A percentile compares a stretch with the other conserved stretches of the same genome.
These are phyloP conservation scores for Phlyctochytrium planicorne DNA, from an alignment of 192 early-diverging fungal genomes.

Conservation along the genomic window DNA sequence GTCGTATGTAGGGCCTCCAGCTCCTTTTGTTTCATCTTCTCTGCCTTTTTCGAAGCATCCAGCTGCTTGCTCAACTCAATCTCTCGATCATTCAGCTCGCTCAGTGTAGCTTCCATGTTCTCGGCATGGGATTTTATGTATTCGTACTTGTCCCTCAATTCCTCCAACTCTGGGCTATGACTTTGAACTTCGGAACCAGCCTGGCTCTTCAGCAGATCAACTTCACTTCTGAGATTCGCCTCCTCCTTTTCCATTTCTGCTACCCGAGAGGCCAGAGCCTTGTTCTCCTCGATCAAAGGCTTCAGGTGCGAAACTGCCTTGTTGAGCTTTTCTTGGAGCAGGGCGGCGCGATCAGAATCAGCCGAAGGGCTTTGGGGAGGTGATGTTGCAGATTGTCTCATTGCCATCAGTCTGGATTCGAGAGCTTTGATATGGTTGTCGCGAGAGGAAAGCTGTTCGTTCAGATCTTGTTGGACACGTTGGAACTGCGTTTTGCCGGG, in stretches of 20 bases:
- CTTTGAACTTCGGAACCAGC: background rate
- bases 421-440: constrained; percentile 2
- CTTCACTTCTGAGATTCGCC: background rate
- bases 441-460: background rate
- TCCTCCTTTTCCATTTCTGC: background rate
- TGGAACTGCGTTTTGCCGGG: too few species aligned
- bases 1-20: too few species aligned
- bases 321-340: constrained; percentile 25
- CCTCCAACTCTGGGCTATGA: background rate
- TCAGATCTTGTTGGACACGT: background rate
- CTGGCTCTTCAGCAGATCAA: background rate
- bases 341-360: constrained; percentile 7
- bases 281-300: constrained; percentile 24
- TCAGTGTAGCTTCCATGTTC: background rate
- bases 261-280: constrained; percentile 11
- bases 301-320: constrained; percentile 26
- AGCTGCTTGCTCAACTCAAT: background rate
- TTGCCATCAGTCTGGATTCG: background rate
- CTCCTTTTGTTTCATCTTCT: background rate
- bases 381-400: background rate
- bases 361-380: background rate
- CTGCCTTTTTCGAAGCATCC: background rate
- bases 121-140: background rate
- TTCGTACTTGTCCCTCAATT: background rate
- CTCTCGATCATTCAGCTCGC: background rate